Conservation (phyloP, 2,329 filamentous ascomycete species). For the Dothistroma pini region DNA sequence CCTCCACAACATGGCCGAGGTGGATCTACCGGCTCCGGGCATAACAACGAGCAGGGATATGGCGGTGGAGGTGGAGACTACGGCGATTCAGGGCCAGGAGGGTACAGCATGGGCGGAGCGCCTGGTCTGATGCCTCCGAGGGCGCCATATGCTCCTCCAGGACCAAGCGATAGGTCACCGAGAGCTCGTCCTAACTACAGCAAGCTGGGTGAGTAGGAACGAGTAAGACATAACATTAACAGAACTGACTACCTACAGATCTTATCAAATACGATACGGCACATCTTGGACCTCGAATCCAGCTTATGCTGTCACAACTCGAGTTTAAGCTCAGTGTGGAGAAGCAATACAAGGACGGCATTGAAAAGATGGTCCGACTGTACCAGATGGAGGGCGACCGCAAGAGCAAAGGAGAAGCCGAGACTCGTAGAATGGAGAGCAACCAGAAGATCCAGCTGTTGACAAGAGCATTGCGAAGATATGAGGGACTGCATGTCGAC, state of each 20-base stretch:
- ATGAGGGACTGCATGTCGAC: constrained; percentile 95
- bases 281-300: constrained; percentile 92
- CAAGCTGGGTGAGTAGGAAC: constrained; percentile 72
- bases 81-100: constrained; percentile 51
- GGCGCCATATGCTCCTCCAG: constrained; percentile 72
- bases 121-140: constrained; percentile 75
- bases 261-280: constrained; percentile 98
- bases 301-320: constrained; percentile 97
- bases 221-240: background rate
- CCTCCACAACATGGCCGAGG: constrained; percentile 32
- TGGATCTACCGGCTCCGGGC: constrained; percentile 50
- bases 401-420: constrained; percentile 91
- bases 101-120: constrained; percentile 60
- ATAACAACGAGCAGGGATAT: constrained; percentile 44
- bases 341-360: constrained; percentile 97
- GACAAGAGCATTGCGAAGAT: constrained; percentile 93
- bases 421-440: constrained; percentile 84
- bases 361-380: constrained; percentile 98
- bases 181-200: constrained; percentile 86
- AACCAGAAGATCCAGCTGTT: constrained; percentile 96
- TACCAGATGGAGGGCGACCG: constrained; percentile 97
- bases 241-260: constrained; percentile 54
- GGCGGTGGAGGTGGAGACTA: constrained; percentile 56
- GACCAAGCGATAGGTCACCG: constrained; percentile 63
- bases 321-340: constrained; percentile 99